phyloP scores from a whole-genome alignment of 176 grass and related monocot genomes.

The Zoysia pacifica region DNA sequence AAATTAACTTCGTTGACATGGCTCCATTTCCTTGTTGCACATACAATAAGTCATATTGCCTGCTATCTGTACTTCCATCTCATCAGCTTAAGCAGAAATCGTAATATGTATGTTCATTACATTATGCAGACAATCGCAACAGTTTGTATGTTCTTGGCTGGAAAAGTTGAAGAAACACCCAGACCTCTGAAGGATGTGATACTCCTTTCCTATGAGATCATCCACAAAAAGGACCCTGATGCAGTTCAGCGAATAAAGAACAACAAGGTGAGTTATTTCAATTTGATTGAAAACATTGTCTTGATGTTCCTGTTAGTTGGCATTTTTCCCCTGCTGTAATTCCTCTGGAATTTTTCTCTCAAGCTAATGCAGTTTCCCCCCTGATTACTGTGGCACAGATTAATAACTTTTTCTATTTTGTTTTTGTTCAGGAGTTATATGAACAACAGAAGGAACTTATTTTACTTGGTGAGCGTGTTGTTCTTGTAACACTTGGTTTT shows the following conservation, averaged over 20 bases:
- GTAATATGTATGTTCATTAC: constrained; percentile 28
- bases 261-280: constrained; percentile 55
- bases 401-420: not conserved
- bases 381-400: not conserved
- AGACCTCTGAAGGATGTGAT: constrained; percentile 87
- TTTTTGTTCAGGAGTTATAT: constrained; percentile 79
- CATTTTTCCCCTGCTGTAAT: not conserved
- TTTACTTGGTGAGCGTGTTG: constrained; percentile 79
- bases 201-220: constrained; percentile 91
- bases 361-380: not conserved
- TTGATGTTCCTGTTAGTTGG: constrained; percentile 15
- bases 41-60: not conserved
- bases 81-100: not conserved
- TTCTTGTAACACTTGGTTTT: constrained; percentile 86
- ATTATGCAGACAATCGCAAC: constrained; percentile 78
- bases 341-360: not conserved
- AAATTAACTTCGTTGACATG: not conserved
- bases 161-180: constrained; percentile 96
- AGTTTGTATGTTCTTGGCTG: constrained; percentile 97
- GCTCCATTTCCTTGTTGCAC: constrained; percentile 9
- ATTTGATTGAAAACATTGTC: not conserved
- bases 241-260: constrained; percentile 82
- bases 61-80: constrained; percentile 11
- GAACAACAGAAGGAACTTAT: constrained; percentile 97
- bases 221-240: constrained; percentile 87